Conservation (phyloP, 306 rosid species). For the Macrotyloma uniflorum region DNA sequence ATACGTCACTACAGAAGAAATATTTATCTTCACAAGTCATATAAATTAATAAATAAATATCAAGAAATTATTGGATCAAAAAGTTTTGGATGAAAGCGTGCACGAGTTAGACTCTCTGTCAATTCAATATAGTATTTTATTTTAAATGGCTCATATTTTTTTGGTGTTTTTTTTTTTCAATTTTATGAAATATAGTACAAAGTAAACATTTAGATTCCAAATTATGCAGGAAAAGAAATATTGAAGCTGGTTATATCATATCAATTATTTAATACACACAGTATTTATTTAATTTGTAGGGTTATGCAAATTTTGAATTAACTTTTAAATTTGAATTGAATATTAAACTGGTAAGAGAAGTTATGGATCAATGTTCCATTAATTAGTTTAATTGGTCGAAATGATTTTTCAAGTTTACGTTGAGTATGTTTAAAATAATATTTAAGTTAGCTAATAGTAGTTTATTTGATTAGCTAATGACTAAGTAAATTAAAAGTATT, state of each 20-base stretch:
- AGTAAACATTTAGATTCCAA: not conserved
- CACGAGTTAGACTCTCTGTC: not conserved
- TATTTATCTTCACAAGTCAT: not conserved
- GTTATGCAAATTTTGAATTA: not conserved
- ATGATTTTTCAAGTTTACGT: not conserved
- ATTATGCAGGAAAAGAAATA: not conserved
- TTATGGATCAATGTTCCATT: not conserved
- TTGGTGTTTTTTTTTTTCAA: not conserved
- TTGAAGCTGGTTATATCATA: not conserved
- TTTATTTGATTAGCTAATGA: too few species aligned
- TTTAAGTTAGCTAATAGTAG: not conserved
- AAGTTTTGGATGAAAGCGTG: slow-evolving; percentile 1
- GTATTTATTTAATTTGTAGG: not conserved
- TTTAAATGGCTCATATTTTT: not conserved
- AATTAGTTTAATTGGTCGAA: not conserved
- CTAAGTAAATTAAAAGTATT: not conserved
- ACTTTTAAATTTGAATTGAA: not conserved
- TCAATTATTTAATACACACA: not conserved
- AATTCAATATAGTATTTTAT: not conserved
- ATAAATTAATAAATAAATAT: not conserved
- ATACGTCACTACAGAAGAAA: not conserved
- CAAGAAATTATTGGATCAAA: not conserved
- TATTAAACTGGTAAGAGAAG: not conserved
- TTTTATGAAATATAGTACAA: not conserved
- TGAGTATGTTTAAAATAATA: not conserved